Evolutionary conservation across 1,139 yeast genomes (phyloP), one percentile per base, ranked within the genome.

Genomic region (Saccharomyces hybrid): DNA sequence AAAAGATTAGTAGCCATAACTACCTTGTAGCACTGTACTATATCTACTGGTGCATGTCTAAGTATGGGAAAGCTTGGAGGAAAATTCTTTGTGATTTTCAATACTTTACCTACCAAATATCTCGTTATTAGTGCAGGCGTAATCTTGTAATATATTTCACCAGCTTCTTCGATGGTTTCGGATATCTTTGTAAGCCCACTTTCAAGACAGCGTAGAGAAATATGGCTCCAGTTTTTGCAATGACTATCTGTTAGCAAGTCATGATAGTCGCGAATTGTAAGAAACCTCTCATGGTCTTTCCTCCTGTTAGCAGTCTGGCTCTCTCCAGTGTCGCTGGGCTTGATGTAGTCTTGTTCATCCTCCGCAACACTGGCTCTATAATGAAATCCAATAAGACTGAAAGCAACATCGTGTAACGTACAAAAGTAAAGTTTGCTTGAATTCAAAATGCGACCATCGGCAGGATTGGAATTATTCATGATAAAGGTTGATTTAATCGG

Each of bases 71-170:
- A 31, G 49, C 66, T 63, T 47, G 55, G 44, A 25, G 77, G 75
- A 52, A 80, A 68, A 31, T 65, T 65, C 2, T 54, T 47, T 2
- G 64, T 60, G 4, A 81, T 64, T 7, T 61, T 64, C 1, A 62
- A 56, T 1, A 79, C 70, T 56, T 74, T 78, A 0, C 31, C 48
- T 26, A 70, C 63, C 6, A 83, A 62, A 60, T 68, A 76, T 1
- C 58, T 58, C 2, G 72, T 57, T 2, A 78, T 71, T 53, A 73
- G 76, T 1, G 63, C 65, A 3, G 62, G 50, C 1, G 78, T 73
- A 23, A 77, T 73, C 60, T 76, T 79, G 65, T 75, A 82, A 62
- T 79, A 83, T 1, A 50, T 53, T 50, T 79, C 83, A 11, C 73
- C 82, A 48, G 73, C 77, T 59, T 81, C 84, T 26, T 65, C 71